Evolutionary conservation across 352 stramenopile genomes (phyloP).

Genomic region (Phytophthora foliorum): DNA sequence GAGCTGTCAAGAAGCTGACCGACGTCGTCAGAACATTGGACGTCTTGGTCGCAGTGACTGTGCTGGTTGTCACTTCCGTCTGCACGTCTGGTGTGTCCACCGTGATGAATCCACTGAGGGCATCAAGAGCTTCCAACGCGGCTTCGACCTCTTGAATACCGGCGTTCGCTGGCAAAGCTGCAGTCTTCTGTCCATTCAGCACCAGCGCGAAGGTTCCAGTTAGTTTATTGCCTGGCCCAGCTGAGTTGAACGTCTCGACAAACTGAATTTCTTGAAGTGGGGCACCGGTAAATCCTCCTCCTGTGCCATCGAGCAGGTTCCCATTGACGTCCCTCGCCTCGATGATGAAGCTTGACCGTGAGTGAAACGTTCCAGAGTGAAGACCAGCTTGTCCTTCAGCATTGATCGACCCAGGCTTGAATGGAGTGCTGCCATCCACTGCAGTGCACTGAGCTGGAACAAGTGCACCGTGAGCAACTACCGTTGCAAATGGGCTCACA

Average conservation of each 20-base stretch:
- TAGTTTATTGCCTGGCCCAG: constrained; percentile 46
- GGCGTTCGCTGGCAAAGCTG: constrained; percentile 65
- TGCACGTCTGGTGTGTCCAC: constrained; percentile 92
- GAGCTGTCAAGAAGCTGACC: constrained; percentile 55
- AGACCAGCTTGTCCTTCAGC: constrained; percentile 67
- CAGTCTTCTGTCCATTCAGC: constrained; percentile 72
- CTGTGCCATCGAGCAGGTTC: constrained; percentile 91
- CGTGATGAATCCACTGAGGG: constrained; percentile 83
- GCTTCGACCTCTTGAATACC: constrained; percentile 84
- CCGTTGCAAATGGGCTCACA: constrained; percentile 59
- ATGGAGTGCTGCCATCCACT: constrained; percentile 62
- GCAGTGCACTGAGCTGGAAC: constrained; percentile 75
- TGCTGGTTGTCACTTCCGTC: constrained; percentile 60
- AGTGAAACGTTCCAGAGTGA: constrained; percentile 74
- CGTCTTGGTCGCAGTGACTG: constrained; percentile 81
- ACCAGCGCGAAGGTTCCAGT: constrained; percentile 82
- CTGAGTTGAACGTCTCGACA: constrained; percentile 82
- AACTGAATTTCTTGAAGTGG: constrained; percentile 93
- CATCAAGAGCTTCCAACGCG: constrained; percentile 79
- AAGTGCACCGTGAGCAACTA: constrained; percentile 69
- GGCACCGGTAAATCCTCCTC: constrained; percentile 55
- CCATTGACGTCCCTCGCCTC: constrained; percentile 92
- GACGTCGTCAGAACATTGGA: constrained; percentile 75
- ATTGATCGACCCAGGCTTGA: constrained; percentile 70
- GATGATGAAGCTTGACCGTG: constrained; percentile 90